Evolutionary conservation across 345 rosid genomes (phyloP).

Genomic region (Bruguiera sexangula): DNA sequence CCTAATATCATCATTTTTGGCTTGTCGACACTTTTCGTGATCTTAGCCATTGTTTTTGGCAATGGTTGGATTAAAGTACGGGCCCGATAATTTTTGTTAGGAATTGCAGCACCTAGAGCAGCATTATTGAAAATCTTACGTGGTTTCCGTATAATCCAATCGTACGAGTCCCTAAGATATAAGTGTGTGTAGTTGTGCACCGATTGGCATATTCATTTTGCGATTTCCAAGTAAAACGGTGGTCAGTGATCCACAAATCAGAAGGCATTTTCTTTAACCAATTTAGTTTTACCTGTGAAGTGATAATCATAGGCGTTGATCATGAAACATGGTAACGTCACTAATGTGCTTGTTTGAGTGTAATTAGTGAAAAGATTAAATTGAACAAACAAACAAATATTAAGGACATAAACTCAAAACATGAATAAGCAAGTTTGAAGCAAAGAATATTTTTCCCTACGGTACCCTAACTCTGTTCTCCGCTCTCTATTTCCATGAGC

Average conservation of each 20-base stretch:
- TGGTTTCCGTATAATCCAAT: background rate
- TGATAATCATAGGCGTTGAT: too few species aligned
- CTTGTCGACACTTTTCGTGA: constrained; percentile 90
- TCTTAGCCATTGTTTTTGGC: constrained; percentile 85
- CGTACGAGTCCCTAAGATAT: constrained; percentile 8
- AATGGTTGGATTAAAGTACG: constrained; percentile 97
- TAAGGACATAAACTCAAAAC: background rate
- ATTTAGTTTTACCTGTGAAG: background rate
- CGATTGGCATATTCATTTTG: constrained; percentile 9
- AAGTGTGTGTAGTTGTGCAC: constrained; percentile 9
- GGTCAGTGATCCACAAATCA: background rate
- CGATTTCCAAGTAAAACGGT: background rate
- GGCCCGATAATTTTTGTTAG: constrained; percentile 41
- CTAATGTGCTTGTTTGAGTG: too few species aligned
- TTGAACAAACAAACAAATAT: too few species aligned
- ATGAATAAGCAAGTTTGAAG: constrained; percentile 10
- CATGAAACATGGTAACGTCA: too few species aligned
- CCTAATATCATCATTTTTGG: constrained; percentile 87
- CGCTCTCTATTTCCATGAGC: background rate
- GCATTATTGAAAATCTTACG: background rate
- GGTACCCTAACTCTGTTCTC: constrained; percentile 1
- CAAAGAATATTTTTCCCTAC: constrained; percentile 7
- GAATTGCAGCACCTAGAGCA: background rate
- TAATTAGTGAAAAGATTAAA: too few species aligned
- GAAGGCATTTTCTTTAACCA: background rate